Percentiles rank a stretch among this genome's conserved stretches.
These are phyloP conservation scores for Phaeophleospora eucalypticola DNA, from an alignment of 2,329 filamentous ascomycete genomes.

Conservation along the genomic window DNA sequence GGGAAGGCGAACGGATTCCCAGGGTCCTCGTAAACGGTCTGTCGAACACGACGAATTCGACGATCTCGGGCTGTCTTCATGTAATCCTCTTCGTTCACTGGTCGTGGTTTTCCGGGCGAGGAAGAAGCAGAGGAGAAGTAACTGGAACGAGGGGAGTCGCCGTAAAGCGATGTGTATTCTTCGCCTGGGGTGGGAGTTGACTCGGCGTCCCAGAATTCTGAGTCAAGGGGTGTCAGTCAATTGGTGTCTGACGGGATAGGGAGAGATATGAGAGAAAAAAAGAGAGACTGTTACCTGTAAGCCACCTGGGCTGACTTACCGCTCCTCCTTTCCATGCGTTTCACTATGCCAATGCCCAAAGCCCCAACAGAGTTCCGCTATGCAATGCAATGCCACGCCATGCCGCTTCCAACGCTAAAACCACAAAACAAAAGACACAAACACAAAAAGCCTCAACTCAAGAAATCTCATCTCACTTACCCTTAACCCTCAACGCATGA, in stretches of 20 bases:
- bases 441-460: neutral
- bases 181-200: neutral
- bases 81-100: constrained; percentile 17
- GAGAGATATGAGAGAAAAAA: neutral
- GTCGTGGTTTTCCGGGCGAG: constrained; percentile 6
- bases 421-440: neutral
- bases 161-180: constrained; percentile 1
- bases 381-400: no score
- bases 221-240: neutral
- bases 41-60: constrained; percentile 18
- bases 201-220: constrained; percentile 11
- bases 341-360: no score
- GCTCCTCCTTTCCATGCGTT: no score
- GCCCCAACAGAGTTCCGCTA: no score
- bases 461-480: constrained; percentile 7
- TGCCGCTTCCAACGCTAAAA: no score
- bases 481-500: constrained; percentile 7
- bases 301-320: no score
- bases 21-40: constrained; percentile 26
- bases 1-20: constrained; percentile 24
- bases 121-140: constrained; percentile 2
- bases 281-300: neutral
- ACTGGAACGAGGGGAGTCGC: neutral
- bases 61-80: constrained; percentile 14
- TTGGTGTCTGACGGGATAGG: neutral